phyloP scores from a whole-genome alignment of 371 early-diverging fungal genomes.

The Astathelohania contejeani region DNA sequence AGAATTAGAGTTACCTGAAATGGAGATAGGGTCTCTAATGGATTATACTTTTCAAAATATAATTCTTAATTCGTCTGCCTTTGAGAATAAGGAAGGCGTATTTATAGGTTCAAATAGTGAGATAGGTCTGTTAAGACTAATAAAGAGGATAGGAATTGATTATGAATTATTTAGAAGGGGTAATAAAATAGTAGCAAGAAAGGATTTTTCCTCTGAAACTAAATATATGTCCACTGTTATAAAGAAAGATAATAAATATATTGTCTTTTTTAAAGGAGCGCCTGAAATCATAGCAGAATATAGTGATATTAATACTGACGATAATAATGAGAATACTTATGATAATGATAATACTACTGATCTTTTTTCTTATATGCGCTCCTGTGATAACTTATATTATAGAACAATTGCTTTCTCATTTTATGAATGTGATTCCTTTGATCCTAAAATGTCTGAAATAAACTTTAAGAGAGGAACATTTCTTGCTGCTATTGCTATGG shows the following conservation, averaged over 20 bases:
- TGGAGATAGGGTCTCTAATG: neutral
- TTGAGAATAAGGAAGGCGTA: conserved; percentile 57
- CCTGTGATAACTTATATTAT: conserved; percentile 5
- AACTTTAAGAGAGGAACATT: conserved; percentile 24
- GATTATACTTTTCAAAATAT: conserved; percentile 40
- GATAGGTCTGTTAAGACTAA: conserved; percentile 59
- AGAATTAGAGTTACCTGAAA: neutral
- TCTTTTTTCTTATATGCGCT: conserved; percentile 8
- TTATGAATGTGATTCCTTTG: conserved; percentile 3
- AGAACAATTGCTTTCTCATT: conserved; percentile 18
- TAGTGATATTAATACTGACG: neutral
- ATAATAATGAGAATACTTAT: neutral
- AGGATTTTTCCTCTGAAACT: conserved; percentile 60
- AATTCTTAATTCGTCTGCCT: conserved; percentile 69
- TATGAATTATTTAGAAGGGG: conserved; percentile 45
- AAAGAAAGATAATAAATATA: conserved; percentile 17
- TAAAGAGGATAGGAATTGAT: conserved; percentile 54
- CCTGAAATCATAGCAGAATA: conserved; percentile 4
- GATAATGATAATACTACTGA: neutral
- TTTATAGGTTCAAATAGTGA: conserved; percentile 69
- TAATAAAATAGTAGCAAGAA: conserved; percentile 54
- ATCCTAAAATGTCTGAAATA: neutral
- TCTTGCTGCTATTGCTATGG: conserved; percentile 64
- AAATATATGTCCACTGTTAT: conserved; percentile 71
- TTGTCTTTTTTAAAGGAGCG: conserved; percentile 16